A percentile compares a stretch with the other conserved stretches of the same genome.
Evolutionary conservation across 2,329 filamentous ascomycete genomes (phyloP).

Genomic region (Ustulina deusta): DNA sequence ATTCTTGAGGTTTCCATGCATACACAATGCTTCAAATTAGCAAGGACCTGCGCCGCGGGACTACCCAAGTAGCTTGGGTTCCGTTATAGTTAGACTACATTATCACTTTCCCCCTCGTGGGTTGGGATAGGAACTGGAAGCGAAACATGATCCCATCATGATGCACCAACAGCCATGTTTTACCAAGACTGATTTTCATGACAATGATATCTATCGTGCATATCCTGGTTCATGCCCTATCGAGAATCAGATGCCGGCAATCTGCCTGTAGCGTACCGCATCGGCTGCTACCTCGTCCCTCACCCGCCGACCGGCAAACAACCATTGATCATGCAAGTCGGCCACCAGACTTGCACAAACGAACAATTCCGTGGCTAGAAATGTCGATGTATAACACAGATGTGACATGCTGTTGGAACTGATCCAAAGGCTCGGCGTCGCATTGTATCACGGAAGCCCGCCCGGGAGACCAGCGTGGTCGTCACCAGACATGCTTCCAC

Average conservation of each 20-base stretch:
- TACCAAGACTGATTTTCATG: constrained; percentile 30
- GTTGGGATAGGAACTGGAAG: constrained; percentile 16
- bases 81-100: constrained; percentile 15
- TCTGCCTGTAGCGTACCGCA: constrained; percentile 46
- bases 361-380: constrained; percentile 41
- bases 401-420: constrained; percentile 33
- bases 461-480: constrained; percentile 37
- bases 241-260: constrained; percentile 39
- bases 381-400: constrained; percentile 41
- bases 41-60: constrained; percentile 22
- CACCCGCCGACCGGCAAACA: constrained; percentile 50
- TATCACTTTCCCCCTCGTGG: constrained; percentile 8
- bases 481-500: constrained; percentile 30
- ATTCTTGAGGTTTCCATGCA: constrained; percentile 24
- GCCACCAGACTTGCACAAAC: constrained; percentile 49
- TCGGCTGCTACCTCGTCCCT: constrained; percentile 49
- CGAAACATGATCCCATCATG: constrained; percentile 25
- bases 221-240: constrained; percentile 36
- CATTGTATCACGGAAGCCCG: constrained; percentile 42
- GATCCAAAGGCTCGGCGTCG: constrained; percentile 44
- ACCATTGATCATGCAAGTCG: constrained; percentile 48
- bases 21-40: constrained; percentile 22
- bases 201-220: constrained; percentile 31
- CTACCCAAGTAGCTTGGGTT: background rate
- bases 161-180: constrained; percentile 27